These are phyloP conservation scores for Penicillium daleae DNA, from an alignment of 495 filamentous ascomycete genomes.

Conservation along the genomic window DNA sequence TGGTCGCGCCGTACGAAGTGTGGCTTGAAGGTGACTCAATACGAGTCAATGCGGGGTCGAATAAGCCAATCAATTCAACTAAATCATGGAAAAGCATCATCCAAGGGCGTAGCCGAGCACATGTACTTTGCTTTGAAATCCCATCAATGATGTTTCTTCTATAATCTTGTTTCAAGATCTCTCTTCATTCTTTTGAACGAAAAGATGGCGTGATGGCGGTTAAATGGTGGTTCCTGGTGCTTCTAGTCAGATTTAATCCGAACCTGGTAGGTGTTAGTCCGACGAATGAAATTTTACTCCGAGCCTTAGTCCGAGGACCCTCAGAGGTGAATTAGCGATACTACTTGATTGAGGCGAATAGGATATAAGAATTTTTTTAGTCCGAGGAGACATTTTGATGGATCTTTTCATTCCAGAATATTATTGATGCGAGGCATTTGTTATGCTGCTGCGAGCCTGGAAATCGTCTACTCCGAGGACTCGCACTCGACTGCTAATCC, in stretches of 20 bases:
- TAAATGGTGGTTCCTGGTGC: background rate
- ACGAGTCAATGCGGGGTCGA: slow-evolving; percentile 1
- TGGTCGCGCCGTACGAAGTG: slow-evolving; percentile 13
- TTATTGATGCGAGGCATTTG: background rate
- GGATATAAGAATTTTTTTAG: slow-evolving; percentile 5
- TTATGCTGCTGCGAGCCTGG: background rate
- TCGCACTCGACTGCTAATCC: background rate
- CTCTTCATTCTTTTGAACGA: background rate
- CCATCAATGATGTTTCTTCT: background rate
- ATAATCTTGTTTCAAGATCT: background rate
- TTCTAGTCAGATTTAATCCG: slow-evolving; percentile 6
- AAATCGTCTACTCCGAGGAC: background rate
- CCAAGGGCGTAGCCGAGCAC: background rate
- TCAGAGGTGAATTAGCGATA: slow-evolving; percentile 2
- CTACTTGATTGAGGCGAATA: slow-evolving; percentile 16
- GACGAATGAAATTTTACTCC: slow-evolving; percentile 8
- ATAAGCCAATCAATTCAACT: background rate
- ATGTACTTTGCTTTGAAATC: slow-evolving; percentile 8
- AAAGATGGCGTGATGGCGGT: slow-evolving; percentile 12
- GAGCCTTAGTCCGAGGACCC: slow-evolving; percentile 14
- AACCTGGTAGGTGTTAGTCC: background rate
- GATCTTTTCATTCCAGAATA: background rate
- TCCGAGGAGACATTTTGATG: background rate
- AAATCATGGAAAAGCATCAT: background rate
- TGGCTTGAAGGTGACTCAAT: slow-evolving; percentile 18